Evolutionary conservation across 768 basidiomycete genomes (phyloP), one percentile per base, ranked within the genome.

Genomic region (Tephrocybe sp.): DNA sequence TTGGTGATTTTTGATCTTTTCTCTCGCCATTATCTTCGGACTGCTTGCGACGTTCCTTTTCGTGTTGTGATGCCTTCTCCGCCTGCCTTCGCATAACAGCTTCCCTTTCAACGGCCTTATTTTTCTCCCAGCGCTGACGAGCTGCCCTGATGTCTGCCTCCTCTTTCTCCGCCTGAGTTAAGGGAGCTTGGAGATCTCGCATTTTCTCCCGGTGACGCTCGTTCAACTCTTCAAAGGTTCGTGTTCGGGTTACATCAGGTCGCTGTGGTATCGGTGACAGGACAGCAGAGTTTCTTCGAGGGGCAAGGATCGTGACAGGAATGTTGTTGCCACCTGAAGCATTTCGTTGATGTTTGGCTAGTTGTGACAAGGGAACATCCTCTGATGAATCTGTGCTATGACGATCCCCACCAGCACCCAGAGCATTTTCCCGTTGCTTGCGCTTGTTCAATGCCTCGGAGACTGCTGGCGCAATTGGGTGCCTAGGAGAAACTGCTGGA

Each of bases 191-290:
- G 56, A 97, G 64, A 60, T 84, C 83, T 31, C 78, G 79, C 72
- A 97, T 79, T 69, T 91, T 89, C 69, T 89, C 84, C 43, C 89
- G 80, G 60, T 96, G 93, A 14, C 92, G 76, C 58, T 92, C 89
- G 41, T 82, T 84, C 30, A 96, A 74, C 64, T 96, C 92, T 66
- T 95, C 93, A 63, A 89, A 91, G 1, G 92, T 92, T 51, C 83
- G 80, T 22, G 85, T 79, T 13, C 87, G 83, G 35, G 72, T 67
- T 2, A 57, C 51, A 20, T 74, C 70, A 2, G 81, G 73, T 19
- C 71, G 71, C 57, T 81, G 80, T 10, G 84, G 82, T 60, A 59
- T 72, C 31, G 72, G 79, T 59, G 70, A 72, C 57, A 65, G 56
- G 35, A 77, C 68, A 11, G 64, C 58, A 44, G 68, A 63, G 4